phyloP scores from a whole-genome alignment of 192 early-diverging fungal species.

The Podila minutissima region DNA sequence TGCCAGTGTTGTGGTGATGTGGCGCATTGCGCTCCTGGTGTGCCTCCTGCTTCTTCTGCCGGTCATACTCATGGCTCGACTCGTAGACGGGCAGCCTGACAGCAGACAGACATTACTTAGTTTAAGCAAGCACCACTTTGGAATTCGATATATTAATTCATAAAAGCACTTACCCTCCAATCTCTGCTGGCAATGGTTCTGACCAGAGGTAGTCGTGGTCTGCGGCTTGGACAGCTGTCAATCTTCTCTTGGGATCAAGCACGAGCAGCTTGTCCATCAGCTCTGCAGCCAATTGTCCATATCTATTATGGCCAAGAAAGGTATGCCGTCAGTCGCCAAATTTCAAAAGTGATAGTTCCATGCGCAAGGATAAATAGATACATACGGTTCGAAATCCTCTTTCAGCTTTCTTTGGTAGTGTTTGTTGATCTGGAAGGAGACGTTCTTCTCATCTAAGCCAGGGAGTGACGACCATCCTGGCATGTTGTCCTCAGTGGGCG shows the following conservation, averaged over 20 bases:
- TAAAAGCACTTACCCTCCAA: conserved; percentile 60
- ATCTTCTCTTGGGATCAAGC: conserved; percentile 78
- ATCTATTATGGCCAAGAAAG: conserved; percentile 25
- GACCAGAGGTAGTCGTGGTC: conserved; percentile 86
- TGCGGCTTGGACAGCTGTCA: conserved; percentile 79
- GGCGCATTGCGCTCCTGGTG: conserved; percentile 34
- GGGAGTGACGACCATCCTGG: conserved; percentile 76
- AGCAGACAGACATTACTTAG: too few species aligned
- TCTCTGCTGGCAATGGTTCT: conserved; percentile 75
- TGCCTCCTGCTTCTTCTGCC: conserved; percentile 55
- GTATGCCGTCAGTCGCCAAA: background rate
- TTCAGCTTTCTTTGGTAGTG: conserved; percentile 65
- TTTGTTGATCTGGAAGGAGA: conserved; percentile 56
- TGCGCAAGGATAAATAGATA: background rate
- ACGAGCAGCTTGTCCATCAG: conserved; percentile 83
- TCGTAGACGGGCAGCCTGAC: conserved; percentile 75
- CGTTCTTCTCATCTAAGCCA: conserved; percentile 56
- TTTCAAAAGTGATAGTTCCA: background rate
- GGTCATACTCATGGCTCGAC: conserved; percentile 83
- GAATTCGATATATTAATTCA: background rate
- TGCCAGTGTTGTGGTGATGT: conserved; percentile 13
- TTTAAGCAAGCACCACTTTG: background rate
- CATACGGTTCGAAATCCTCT: conserved; percentile 64
- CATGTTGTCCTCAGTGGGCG: conserved; percentile 84
- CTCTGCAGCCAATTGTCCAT: conserved; percentile 70